A percentile compares a stretch with the other conserved stretches of the same genome.
These are phyloP conservation scores for Cercospora brassicicola DNA, from an alignment of 2,329 filamentous ascomycete genomes.

Conservation along the genomic window DNA sequence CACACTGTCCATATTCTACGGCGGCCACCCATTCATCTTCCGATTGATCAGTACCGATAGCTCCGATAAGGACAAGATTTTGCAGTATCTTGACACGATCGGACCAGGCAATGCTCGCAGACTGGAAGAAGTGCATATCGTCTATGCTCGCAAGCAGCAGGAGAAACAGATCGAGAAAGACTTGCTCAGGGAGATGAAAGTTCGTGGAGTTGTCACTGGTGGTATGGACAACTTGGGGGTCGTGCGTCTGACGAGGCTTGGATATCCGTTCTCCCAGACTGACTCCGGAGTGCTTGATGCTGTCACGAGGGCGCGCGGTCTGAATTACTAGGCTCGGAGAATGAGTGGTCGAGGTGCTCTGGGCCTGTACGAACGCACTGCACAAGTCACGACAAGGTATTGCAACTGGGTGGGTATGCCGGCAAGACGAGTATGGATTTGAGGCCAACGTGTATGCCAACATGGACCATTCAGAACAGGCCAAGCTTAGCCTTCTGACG, in stretches of 20 bases:
- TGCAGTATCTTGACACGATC: not conserved
- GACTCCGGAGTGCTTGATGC: not conserved
- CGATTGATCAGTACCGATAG: not conserved
- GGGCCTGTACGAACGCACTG: not conserved
- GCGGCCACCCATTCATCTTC: slow-evolving; percentile 2
- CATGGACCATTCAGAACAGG: not conserved
- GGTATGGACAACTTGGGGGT: not conserved
- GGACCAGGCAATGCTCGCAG: not conserved
- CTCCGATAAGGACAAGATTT: not conserved
- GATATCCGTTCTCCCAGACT: not conserved
- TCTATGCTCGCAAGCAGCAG: not conserved
- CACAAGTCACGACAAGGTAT: not conserved
- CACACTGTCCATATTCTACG: slow-evolving; percentile 20
- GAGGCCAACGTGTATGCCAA: not conserved
- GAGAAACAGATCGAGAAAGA: not conserved
- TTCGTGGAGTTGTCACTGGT: not conserved
- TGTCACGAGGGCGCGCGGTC: not conserved
- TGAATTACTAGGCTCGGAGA: not conserved
- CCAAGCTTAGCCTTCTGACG: not conserved
- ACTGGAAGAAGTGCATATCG: not conserved
- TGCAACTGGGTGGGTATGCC: not conserved
- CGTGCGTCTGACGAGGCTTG: not conserved
- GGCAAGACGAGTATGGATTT: not conserved
- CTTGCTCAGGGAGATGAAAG: not conserved
- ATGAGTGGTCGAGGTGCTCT: no score